phyloP scores from a whole-genome alignment of 129 eudicot genomes.

The Glebionis coronaria region DNA sequence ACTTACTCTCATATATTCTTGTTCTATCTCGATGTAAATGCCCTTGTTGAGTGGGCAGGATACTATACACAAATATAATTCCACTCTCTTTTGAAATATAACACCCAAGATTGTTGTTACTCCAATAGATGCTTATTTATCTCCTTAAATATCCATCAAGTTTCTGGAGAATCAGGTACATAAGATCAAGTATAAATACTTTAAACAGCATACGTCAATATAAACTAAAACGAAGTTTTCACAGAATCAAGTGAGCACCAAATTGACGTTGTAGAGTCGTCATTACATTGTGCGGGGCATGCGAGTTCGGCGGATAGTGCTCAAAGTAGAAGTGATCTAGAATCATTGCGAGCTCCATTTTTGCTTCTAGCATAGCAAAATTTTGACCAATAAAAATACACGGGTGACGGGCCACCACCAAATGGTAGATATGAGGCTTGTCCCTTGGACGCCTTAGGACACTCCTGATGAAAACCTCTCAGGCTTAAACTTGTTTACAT shows the following conservation, averaged over 20 bases:
- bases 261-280: conserved; percentile 25
- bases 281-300: not conserved
- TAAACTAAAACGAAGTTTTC: not conserved
- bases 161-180: too few species aligned
- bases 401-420: conserved; percentile 23
- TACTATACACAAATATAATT: too few species aligned
- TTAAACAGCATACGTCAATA: too few species aligned
- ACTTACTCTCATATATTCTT: not conserved
- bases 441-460: conserved; percentile 15
- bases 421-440: conserved; percentile 15
- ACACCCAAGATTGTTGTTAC: too few species aligned
- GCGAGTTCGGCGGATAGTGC: conserved; percentile 26
- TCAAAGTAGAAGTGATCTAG: conserved; percentile 26
- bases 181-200: too few species aligned
- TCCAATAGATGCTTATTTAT: too few species aligned
- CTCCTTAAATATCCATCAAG: too few species aligned
- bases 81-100: too few species aligned
- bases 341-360: conserved; percentile 27
- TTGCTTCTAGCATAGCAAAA: conserved; percentile 28
- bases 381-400: conserved; percentile 23
- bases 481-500: conserved; percentile 23
- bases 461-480: conserved; percentile 18
- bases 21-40: too few species aligned
- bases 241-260: conserved; percentile 25
- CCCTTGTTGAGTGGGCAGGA: too few species aligned